Percentiles rank a stretch among this genome's conserved stretches.
These are phyloP conservation scores for Phytophthora agathidicida DNA, from an alignment of 352 stramenopile species.

Conservation along the genomic window DNA sequence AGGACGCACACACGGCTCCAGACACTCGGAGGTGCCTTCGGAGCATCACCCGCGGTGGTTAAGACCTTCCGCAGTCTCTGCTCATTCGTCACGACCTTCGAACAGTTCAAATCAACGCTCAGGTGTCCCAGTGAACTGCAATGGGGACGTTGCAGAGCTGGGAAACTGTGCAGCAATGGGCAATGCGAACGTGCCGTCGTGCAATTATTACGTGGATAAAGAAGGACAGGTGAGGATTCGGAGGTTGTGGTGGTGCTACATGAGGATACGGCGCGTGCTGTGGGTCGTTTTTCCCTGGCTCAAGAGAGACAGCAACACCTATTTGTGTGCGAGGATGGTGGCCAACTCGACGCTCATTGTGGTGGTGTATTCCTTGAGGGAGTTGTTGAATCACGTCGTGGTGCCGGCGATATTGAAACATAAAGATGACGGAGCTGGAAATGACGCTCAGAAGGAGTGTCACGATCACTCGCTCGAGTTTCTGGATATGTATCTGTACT, in stretches of 20 bases:
- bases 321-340: conserved; percentile 73
- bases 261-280: conserved; percentile 44
- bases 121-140: not conserved
- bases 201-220: conserved; percentile 72
- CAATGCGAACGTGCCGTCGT: conserved; percentile 34
- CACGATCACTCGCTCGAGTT: conserved; percentile 64
- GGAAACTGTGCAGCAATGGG: conserved; percentile 1
- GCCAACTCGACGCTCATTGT: conserved; percentile 79
- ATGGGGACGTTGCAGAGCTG: conserved; percentile 7
- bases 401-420: conserved; percentile 45
- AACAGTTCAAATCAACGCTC: conserved; percentile 14
- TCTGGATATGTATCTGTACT: conserved; percentile 72
- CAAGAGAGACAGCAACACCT: conserved; percentile 82
- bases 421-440: conserved; percentile 19
- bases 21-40: conserved; percentile 16
- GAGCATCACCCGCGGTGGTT: conserved; percentile 6
- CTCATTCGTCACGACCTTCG: conserved; percentile 16
- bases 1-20: conserved; percentile 26
- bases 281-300: conserved; percentile 61
- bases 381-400: conserved; percentile 57
- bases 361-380: conserved; percentile 51
- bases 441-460: conserved; percentile 34
- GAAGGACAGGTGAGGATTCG: conserved; percentile 54
- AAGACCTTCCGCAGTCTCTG: conserved; percentile 17
- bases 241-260: conserved; percentile 68